Conservation (phyloP, 306 rosid genomes). For the Erythrophleum fordii region DNA sequence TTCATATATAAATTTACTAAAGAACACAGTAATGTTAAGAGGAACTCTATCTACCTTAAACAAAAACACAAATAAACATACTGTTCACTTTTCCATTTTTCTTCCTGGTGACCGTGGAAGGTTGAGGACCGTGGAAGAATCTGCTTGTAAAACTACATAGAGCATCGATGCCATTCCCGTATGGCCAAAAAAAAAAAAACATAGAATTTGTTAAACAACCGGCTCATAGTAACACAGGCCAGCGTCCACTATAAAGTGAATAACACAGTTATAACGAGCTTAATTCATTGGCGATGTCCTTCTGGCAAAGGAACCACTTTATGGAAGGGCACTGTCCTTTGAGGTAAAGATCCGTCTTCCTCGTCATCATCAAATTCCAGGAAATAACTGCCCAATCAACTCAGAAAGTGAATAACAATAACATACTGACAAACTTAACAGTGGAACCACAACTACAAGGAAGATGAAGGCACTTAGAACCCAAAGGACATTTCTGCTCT, state of each 20-base stretch:
- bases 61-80: neutral
- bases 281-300: conserved; percentile 85
- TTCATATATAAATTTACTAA: neutral
- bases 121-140: neutral
- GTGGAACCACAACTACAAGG: neutral
- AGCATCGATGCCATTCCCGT: neutral
- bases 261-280: conserved; percentile 47
- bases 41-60: neutral
- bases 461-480: neutral
- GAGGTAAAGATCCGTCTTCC: conserved; percentile 94
- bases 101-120: neutral
- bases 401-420: conserved; percentile 18
- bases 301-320: conserved; percentile 91
- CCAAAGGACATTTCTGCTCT: neutral
- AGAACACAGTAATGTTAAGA: neutral
- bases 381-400: conserved; percentile 69
- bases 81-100: neutral
- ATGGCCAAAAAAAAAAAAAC: neutral
- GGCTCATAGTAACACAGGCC: conserved; percentile 9
- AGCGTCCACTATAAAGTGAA: conserved; percentile 41
- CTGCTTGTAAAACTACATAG: neutral
- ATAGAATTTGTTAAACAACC: conserved; percentile 34
- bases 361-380: conserved; percentile 98
- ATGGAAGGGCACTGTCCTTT: conserved; percentile 90
- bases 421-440: neutral